phyloP scores from a whole-genome alignment of 345 rosid genomes.

The Euphorbia lathyris region DNA sequence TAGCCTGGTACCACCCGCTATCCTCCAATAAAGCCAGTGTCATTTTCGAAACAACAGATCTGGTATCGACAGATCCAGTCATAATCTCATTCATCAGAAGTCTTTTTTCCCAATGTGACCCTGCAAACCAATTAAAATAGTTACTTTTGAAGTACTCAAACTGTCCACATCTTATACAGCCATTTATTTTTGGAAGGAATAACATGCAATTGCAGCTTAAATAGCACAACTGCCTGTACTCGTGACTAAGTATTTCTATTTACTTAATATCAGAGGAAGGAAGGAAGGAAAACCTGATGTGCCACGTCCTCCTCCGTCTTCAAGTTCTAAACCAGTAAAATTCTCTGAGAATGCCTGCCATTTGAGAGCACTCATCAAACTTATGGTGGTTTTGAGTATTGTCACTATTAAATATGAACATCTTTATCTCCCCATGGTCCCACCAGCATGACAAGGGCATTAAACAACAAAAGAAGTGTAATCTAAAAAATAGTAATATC shows the following conservation, averaged over 20 bases:
- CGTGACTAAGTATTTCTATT: neutral
- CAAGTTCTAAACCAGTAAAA: conserved; percentile 95
- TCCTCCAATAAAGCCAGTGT: conserved; percentile 93
- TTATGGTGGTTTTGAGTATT: conserved; percentile 6
- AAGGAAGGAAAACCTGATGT: conserved; percentile 62
- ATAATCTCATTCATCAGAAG: conserved; percentile 98
- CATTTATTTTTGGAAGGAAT: neutral
- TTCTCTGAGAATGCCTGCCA: conserved; percentile 90
- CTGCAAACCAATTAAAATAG: conserved; percentile 33
- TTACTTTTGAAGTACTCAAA: conserved; percentile 4
- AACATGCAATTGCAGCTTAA: neutral
- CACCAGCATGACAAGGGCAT: neutral
- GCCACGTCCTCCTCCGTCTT: conserved; percentile 99
- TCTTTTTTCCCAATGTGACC: conserved; percentile 99
- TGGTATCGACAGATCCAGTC: conserved; percentile 98
- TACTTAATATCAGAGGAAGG: neutral
- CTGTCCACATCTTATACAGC: neutral
- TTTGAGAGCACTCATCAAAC: conserved; percentile 7
- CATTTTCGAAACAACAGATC: conserved; percentile 98
- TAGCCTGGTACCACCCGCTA: conserved; percentile 99
- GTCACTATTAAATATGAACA: neutral
- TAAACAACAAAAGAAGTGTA: neutral
- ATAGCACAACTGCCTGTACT: neutral
- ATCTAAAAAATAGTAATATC: neutral
- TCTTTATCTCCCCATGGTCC: neutral